A percentile compares a stretch with the other conserved stretches of the same genome.
Conservation (phyloP, 257 asterid species). For the Primulina huaijiensis region DNA sequence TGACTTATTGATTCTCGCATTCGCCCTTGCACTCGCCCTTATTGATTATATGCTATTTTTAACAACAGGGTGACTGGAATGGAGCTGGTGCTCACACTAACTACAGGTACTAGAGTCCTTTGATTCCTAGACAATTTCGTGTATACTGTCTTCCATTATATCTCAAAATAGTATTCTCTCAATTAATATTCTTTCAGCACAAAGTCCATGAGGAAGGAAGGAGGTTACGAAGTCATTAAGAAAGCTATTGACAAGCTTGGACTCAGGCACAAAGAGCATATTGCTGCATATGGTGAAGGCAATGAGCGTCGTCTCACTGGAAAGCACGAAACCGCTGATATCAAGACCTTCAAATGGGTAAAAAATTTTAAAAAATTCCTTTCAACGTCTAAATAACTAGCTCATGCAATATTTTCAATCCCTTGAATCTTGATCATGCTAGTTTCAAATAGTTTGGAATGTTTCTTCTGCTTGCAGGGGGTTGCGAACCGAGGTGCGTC, state of each 20-base stretch:
- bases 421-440: neutral
- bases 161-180: neutral
- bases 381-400: no score
- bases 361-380: neutral
- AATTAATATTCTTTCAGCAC: slow-evolving; percentile 19
- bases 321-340: slow-evolving; percentile 26
- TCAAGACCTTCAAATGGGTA: slow-evolving; percentile 28
- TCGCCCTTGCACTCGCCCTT: no score
- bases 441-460: neutral
- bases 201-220: slow-evolving; percentile 29
- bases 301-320: slow-evolving; percentile 30
- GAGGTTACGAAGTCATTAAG: slow-evolving; percentile 31
- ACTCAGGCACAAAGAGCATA: slow-evolving; percentile 30
- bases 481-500: slow-evolving; percentile 31
- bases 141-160: no score
- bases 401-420: neutral
- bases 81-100: slow-evolving; percentile 39
- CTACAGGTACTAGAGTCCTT: slow-evolving; percentile 22
- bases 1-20: no score
- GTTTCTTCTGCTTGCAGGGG: slow-evolving; percentile 14
- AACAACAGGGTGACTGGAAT: slow-evolving; percentile 33
- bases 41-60: neutral
- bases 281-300: slow-evolving; percentile 33
- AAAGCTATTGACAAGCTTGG: slow-evolving; percentile 32
- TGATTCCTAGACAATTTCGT: neutral